These are phyloP conservation scores for Microsporum audouinii DNA, from an alignment of 2,329 filamentous ascomycete species.

Conservation along the genomic window DNA sequence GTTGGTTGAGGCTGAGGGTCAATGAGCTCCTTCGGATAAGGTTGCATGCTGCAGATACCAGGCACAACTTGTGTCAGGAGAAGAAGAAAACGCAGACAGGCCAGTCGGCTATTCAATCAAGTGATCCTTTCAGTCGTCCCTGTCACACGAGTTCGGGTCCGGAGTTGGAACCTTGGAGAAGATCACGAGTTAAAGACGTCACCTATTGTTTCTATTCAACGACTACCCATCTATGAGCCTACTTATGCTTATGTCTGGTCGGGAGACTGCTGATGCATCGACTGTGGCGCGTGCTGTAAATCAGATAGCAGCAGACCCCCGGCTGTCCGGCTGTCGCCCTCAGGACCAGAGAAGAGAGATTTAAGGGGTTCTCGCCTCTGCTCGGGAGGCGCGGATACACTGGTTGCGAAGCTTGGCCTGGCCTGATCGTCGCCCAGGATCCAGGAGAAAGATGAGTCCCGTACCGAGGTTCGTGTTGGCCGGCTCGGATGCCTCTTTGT, in stretches of 20 bases:
- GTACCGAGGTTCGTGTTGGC: constrained; percentile 31
- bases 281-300: constrained; percentile 1
- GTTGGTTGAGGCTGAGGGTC: neutral
- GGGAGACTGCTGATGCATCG: neutral
- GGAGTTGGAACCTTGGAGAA: neutral
- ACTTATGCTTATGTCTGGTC: neutral
- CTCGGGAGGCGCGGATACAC: constrained; percentile 35
- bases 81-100: neutral
- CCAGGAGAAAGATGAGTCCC: constrained; percentile 40
- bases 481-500: constrained; percentile 18
- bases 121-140: neutral
- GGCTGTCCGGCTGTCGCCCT: constrained; percentile 5
- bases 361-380: constrained; percentile 26
- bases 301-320: neutral
- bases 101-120: neutral
- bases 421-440: constrained; percentile 38
- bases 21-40: neutral
- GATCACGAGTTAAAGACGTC: neutral
- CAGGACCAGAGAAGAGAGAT: constrained; percentile 16
- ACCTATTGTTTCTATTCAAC: neutral
- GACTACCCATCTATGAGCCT: neutral
- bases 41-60: neutral
- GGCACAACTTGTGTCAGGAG: neutral
- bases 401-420: constrained; percentile 36
- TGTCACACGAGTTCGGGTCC: neutral